Evolutionary conservation across 495 filamentous ascomycete species (phyloP).

Genomic region (Ramalina intermedia): DNA sequence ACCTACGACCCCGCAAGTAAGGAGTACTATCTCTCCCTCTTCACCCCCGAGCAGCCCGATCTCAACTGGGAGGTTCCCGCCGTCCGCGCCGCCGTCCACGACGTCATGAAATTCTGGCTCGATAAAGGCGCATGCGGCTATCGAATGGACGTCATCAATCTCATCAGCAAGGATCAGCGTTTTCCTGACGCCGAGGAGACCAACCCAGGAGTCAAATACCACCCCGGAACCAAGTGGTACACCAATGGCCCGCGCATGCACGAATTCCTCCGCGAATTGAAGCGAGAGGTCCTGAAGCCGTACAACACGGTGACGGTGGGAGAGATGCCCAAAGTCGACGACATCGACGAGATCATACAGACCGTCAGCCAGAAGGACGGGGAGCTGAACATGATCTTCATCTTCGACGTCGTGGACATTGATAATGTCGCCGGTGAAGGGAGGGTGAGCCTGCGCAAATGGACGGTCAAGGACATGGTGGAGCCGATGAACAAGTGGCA

Average conservation of each 20-base stretch:
- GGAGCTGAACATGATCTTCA: constrained; percentile 50
- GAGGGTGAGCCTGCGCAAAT: constrained; percentile 22
- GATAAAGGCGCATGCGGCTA: constrained; percentile 49
- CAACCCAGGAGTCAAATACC: constrained; percentile 24
- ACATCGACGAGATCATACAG: constrained; percentile 34
- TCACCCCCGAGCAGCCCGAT: constrained; percentile 47
- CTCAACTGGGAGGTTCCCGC: constrained; percentile 54
- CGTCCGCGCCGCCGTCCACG: constrained; percentile 43
- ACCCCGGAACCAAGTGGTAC: constrained; percentile 34
- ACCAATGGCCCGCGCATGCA: constrained; percentile 47
- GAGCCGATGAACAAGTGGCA: constrained; percentile 38
- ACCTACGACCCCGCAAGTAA: constrained; percentile 41
- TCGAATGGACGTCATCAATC: constrained; percentile 47
- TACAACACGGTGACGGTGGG: constrained; percentile 51
- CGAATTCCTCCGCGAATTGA: constrained; percentile 46
- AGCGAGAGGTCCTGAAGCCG: constrained; percentile 37
- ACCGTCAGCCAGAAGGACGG: constrained; percentile 30
- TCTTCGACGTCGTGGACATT: constrained; percentile 43
- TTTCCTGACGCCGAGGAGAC: constrained; percentile 22
- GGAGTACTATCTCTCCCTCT: constrained; percentile 53
- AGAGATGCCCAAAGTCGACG: constrained; percentile 44
- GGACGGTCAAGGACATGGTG: constrained; percentile 31
- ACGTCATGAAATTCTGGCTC: constrained; percentile 52
- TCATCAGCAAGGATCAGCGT: constrained; percentile 41
- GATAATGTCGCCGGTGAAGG: constrained; percentile 26